These are phyloP conservation scores for Corymbia calophylla DNA, from an alignment of 441 rosid species.

Conservation along the genomic window DNA sequence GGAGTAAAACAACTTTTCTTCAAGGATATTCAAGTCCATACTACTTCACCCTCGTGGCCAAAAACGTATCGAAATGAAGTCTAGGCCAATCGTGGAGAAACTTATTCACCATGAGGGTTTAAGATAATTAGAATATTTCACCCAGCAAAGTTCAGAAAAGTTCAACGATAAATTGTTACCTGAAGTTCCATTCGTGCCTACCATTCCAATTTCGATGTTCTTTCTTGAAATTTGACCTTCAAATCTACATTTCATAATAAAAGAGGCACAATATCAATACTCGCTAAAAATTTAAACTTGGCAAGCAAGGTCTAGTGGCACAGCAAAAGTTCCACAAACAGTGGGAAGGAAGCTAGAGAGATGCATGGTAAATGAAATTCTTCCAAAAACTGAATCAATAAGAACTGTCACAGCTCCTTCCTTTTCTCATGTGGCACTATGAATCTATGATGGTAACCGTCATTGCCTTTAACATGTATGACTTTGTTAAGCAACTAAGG, in stretches of 20 bases:
- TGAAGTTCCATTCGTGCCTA: slow-evolving; percentile 80
- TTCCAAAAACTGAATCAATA: not conserved
- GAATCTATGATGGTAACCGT: not conserved
- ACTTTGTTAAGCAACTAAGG: not conserved
- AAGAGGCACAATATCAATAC: not conserved
- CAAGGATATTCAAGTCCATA: too few relatives aligned
- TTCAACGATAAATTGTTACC: slow-evolving; percentile 15
- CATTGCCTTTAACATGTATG: not conserved
- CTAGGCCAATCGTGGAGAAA: not conserved
- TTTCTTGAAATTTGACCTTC: slow-evolving; percentile 93
- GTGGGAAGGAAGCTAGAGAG: not conserved
- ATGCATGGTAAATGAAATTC: not conserved
- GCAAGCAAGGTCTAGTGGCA: not conserved
- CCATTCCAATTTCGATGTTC: slow-evolving; percentile 88
- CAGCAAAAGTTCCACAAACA: not conserved
- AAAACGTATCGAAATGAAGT: too few relatives aligned
- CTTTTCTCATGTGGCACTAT: not conserved
- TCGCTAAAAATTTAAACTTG: not conserved
- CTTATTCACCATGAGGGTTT: not conserved
- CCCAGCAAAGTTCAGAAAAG: not conserved
- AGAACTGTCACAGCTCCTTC: not conserved
- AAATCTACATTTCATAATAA: slow-evolving; percentile 34
- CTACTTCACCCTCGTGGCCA: too few relatives aligned
- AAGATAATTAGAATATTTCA: not conserved
- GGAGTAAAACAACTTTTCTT: too few relatives aligned